Evolutionary conservation across 164 flowering plant genomes (phyloP).

Genomic region (Protea cynaroides): DNA sequence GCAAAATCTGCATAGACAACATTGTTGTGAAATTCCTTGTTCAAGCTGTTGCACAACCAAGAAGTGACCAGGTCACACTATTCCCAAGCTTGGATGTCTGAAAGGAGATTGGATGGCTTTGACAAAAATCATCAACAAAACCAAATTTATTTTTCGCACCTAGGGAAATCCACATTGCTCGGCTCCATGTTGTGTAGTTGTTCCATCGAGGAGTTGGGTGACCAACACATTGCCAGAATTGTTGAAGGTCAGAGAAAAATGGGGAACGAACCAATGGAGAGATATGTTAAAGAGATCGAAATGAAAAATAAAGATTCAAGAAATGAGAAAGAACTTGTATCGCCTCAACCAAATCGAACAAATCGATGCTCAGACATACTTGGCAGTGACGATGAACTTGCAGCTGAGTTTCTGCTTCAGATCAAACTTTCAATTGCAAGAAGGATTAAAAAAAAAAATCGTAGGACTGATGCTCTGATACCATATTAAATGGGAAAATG

Average conservation of each 20-base stretch:
- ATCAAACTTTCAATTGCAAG: too few relatives aligned
- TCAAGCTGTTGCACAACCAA: not conserved
- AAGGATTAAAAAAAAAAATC: too few relatives aligned
- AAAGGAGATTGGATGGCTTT: not conserved
- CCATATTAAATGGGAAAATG: too few relatives aligned
- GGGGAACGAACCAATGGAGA: not conserved
- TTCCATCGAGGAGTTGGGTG: not conserved
- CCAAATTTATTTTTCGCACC: not conserved
- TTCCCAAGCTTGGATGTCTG: not conserved
- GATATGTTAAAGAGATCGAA: too few relatives aligned
- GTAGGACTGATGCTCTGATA: too few relatives aligned
- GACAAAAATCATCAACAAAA: not conserved
- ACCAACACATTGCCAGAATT: not conserved
- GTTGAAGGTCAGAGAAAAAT: not conserved
- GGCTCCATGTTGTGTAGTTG: not conserved
- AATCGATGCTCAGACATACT: too few relatives aligned
- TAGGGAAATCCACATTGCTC: not conserved
- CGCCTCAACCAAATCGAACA: too few relatives aligned
- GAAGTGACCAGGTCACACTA: not conserved
- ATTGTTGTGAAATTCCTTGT: not conserved
- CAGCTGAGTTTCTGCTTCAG: too few relatives aligned
- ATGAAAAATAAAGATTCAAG: too few relatives aligned
- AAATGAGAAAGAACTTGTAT: too few relatives aligned
- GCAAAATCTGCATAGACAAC: not conserved
- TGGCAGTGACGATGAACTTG: too few relatives aligned